Evolutionary conservation across 2,329 filamentous ascomycete species (phyloP), one percentile per base, ranked within the genome.

Genomic region (Hymenoscyphus albidus): DNA sequence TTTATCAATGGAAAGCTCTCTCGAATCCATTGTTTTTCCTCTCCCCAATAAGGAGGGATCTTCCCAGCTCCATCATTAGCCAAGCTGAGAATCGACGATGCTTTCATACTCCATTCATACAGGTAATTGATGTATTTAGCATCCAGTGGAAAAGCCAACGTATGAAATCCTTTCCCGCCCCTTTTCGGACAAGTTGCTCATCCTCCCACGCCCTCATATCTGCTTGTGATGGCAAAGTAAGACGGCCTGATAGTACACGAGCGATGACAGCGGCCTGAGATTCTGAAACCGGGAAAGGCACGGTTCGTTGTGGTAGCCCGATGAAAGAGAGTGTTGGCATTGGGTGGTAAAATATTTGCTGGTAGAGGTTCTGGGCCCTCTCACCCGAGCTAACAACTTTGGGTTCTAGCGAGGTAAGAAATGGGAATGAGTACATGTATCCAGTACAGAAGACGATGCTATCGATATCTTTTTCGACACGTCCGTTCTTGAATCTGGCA

Each of bases 331-430:
- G 54, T 18, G 54, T 56, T 2, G 54, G 54, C 35, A 56, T 56
- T 56, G 54, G 54, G 22, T 56, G 54, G 14, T 56, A 56, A 32
- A 56, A 56, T 31, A 56, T 56, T 56, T 56, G 54, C 27, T 56
- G 54, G 12, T 56, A 56, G 2, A 56, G n/a, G 22, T 56, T 56
- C 14, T 56, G 54, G 14, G 54, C 16, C 22, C 54, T 31, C 10
- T 56, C 54, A 12, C 54, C 54, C 31, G 22, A 31, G 22, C 22
- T 31, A 13, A 31, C 54, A 56, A 56, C 12, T n/a, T 31, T 31
- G 1, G 22, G 54, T 31, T 56, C 54, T 56, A 56, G 22, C 12
- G 22, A 35, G 22, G 22, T 14, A 2, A 56, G 31, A 56, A 56
- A 56, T 35, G 54, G 54, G 5, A 56, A 56, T 31, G 54, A 56